phyloP scores from a whole-genome alignment of 2,329 filamentous ascomycete genomes.

The Xylariaceae sp. region DNA sequence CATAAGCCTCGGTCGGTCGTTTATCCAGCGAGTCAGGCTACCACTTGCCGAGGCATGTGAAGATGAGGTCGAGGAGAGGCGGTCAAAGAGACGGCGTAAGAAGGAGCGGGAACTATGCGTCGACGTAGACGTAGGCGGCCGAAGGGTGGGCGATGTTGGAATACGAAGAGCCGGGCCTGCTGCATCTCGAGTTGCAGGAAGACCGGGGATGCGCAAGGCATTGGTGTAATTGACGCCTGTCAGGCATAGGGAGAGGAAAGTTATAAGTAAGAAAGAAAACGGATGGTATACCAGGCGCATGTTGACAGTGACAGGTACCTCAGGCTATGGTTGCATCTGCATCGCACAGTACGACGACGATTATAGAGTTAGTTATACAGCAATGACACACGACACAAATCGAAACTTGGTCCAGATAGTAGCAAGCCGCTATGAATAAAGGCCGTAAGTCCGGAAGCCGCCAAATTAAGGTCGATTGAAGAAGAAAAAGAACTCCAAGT shows the following conservation, averaged over 20 bases:
- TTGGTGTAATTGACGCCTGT: background rate
- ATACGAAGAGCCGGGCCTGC: background rate
- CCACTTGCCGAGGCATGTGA: constrained; percentile 30
- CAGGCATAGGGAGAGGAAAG: constrained; percentile 19
- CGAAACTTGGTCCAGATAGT: too few species aligned
- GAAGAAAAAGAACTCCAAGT: too few species aligned
- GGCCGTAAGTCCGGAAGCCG: too few species aligned
- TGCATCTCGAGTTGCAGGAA: constrained; percentile 14
- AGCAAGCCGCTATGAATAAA: too few species aligned
- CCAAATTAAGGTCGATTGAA: too few species aligned
- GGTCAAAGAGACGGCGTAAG: constrained; percentile 35
- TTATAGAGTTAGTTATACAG: too few species aligned
- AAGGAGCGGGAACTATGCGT: constrained; percentile 33
- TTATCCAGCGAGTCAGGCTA: constrained; percentile 34
- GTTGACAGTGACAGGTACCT: too few species aligned
- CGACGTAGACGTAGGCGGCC: constrained; percentile 6
- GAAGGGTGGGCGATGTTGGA: background rate
- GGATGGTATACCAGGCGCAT: constrained; percentile 19
- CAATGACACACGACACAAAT: too few species aligned
- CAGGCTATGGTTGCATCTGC: too few species aligned
- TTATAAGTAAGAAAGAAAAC: constrained; percentile 2
- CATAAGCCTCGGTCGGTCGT: constrained; percentile 39
- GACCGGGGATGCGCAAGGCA: constrained; percentile 25
- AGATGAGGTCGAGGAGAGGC: constrained; percentile 30
- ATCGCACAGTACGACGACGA: too few species aligned